Conservation (phyloP, 371 early-diverging fungal species). For the Umbelopsis sp. region DNA sequence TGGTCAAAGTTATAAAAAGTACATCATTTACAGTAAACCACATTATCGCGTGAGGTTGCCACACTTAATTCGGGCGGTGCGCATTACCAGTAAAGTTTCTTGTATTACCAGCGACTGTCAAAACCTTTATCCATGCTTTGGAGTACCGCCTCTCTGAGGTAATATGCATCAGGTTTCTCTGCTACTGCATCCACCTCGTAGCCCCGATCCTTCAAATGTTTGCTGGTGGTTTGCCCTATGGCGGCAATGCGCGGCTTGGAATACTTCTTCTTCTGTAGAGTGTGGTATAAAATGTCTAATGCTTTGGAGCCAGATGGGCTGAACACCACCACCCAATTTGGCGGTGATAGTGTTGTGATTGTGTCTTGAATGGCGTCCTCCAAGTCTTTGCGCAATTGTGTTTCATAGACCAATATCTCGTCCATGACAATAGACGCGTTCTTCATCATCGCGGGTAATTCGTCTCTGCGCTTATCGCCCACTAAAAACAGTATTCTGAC, state of each 20-base stretch:
- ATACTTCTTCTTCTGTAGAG: background rate
- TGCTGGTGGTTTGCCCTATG: background rate
- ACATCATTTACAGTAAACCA: too few species aligned
- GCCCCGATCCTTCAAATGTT: conserved; percentile 16
- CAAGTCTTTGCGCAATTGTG: conserved; percentile 4
- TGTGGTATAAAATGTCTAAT: background rate
- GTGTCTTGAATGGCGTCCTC: background rate
- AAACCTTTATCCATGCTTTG: conserved; percentile 15
- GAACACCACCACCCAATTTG: conserved; percentile 6
- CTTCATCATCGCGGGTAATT: conserved; percentile 9
- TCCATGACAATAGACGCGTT: background rate
- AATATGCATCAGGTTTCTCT: conserved; percentile 2
- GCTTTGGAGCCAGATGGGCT: background rate
- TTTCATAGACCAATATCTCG: conserved; percentile 6
- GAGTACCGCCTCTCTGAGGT: background rate
- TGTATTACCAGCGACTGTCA: background rate
- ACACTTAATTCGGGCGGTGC: too few species aligned
- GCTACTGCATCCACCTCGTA: conserved; percentile 8
- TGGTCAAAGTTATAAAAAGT: too few species aligned
- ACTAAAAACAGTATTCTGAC: background rate
- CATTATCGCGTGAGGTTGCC: too few species aligned
- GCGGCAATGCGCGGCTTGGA: background rate
- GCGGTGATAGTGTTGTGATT: background rate
- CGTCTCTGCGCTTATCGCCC: conserved; percentile 10
- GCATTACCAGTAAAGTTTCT: too few species aligned